Base-by-base conservation (phyloP, 805 yeast species). In the Ogataea siamensis region DNA sequence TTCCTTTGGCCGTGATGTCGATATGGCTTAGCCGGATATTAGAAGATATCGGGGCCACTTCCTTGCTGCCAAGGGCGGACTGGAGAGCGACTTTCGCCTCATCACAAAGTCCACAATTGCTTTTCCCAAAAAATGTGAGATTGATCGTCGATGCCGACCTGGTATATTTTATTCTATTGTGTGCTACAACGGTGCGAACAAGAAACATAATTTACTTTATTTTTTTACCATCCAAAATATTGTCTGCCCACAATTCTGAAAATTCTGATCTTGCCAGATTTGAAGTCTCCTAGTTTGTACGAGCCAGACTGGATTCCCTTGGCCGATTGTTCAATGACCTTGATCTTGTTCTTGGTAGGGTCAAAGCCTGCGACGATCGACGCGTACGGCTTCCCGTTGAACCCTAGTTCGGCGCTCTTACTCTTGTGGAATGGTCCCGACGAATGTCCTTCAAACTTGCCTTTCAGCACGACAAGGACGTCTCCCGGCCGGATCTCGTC, bases 401-500 rank as follows among this genome's bases (percentile, higher is more conserved):
- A 47, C 10, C 95, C 95, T 11, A 80, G 68, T 5, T 73, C 74
- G n/a, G 71, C 58, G 2, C 70, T 51, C 28, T 57, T 57, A 20
- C 21, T 28, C 17, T 50, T 55, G 22, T 50, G 50, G 43, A 58
- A 49, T 1, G 54, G 50, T 12, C 52, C 53, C 15, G 79, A 74
- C 36, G 73, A 71, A 49, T 80, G 86, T 5, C 80, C 75, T 45
- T 74, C 77, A 62, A 91, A 89, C 43, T 73, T 73, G 5, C 87
- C 96, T 39, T 78, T 78, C 51, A 80, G 75, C 45, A 87, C 74
- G 35, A 87, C 84, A 28, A 87, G 62, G 7, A 91, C 70, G 59
- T 93, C 98, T 43, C 99, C 99, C 0, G 94, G 81, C 32, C 74
- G 70, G 38, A 88, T 74, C 27, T 78, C 83, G 38, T 78, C 87